Base-by-base conservation (phyloP, 192 early-diverging fungal species). In the Backusella tarrabulga region DNA sequence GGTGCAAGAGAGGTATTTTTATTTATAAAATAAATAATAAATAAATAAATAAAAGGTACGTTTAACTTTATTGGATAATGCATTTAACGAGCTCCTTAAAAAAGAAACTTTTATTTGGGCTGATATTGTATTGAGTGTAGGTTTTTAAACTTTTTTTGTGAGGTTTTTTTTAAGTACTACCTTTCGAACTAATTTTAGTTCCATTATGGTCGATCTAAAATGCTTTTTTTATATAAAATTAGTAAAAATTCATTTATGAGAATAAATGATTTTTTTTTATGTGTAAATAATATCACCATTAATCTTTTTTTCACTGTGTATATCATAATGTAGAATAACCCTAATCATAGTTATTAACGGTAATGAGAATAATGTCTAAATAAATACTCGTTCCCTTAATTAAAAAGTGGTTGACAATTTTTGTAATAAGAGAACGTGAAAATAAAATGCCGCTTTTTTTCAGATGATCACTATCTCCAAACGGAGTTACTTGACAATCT, bases 161-260 rank as follows among this genome's bases (percentile, higher is more conserved):
- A 44, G 42, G 42, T 17, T 17, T 44, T 56, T 6, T 56, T 9
- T 6, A 56, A 21, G 52, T 56, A 21, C 52, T 56, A 56, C 52
- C 52, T 21, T 21, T 56, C 9, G 38, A 40, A 52, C 21, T 21
- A 8, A 6, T n/a, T 21, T 56, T 56, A 56, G 52, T 56, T 56
- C 52, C 52, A 56, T 56, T 56, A 56, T n/a, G 54, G 54, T 56
- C 21, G 54, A 56, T 56, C 21, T 56, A 56, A 56, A 56, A 56
- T 54, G 52, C 52, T 21, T 21, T 54, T 54, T 54, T 54, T 54
- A 54, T 56, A 56, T 56, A 56, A 56, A 56, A 56, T 23, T 56
- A 56, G 54, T 56, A 56, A 56, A 56, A 56, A 56, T 56, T 56
- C 54, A 56, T 56, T 56, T 56, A 56, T 56, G 19, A 56, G 19